phyloP scores from a whole-genome alignment of 768 basidiomycete species.

The Ramaria rubella region DNA sequence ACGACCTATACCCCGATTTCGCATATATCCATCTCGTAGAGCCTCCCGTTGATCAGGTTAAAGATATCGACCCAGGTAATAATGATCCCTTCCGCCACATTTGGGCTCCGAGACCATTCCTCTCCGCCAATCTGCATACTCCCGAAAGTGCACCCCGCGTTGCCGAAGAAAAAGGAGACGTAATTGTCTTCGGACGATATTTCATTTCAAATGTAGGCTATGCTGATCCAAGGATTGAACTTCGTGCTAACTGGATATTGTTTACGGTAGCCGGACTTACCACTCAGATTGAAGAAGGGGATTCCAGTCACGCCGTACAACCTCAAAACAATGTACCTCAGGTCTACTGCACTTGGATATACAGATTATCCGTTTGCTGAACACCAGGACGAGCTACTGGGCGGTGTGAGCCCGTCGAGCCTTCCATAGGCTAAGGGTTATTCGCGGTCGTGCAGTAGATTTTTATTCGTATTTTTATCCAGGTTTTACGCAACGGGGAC shows the following conservation, averaged over 20 bases:
- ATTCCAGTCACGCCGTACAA: conserved; percentile 31
- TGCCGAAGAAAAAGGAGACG: conserved; percentile 27
- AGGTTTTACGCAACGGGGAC: no score
- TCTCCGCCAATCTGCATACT: conserved; percentile 41
- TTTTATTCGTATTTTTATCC: no score
- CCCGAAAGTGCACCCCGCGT: conserved; percentile 32
- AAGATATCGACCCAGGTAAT: background rate
- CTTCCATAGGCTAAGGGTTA: no score
- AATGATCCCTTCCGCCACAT: conserved; percentile 15
- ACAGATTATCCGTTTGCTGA: conserved; percentile 27
- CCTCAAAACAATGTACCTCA: conserved; percentile 34
- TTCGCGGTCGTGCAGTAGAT: no score
- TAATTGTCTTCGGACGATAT: conserved; percentile 33
- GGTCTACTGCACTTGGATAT: conserved; percentile 25
- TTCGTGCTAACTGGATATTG: no score
- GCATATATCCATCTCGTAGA: conserved; percentile 48
- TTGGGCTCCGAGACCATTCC: conserved; percentile 37
- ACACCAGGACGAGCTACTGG: background rate
- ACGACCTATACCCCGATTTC: conserved; percentile 34
- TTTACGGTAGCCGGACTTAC: conserved; percentile 36
- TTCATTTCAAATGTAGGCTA: conserved; percentile 35
- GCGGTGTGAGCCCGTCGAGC: no score
- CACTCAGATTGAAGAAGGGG: conserved; percentile 29
- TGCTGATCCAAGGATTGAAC: no score
- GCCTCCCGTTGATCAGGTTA: conserved; percentile 16